A percentile compares a stretch with the other conserved stretches of the same genome.
These are phyloP conservation scores for Malus hybrid DNA, from an alignment of 331 rosid species.

Conservation along the genomic window DNA sequence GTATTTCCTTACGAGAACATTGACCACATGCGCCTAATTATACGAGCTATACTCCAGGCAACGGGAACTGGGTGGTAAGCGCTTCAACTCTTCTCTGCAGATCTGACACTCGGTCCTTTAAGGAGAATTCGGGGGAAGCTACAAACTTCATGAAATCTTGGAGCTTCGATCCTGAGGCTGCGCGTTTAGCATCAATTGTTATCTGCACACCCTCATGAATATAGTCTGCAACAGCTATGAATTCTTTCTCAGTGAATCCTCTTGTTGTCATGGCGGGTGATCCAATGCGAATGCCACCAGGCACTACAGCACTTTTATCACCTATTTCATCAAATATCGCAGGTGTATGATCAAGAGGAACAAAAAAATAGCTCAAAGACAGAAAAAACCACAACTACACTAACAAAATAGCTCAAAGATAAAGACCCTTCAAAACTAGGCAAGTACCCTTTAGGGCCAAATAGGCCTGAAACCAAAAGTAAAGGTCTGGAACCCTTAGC, in stretches of 20 bases:
- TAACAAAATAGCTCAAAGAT: neutral
- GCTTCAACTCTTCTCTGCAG: conserved; percentile 74
- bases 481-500: neutral
- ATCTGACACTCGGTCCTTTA: conserved; percentile 37
- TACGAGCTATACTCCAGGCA: conserved; percentile 67
- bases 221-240: conserved; percentile 55
- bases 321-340: conserved; percentile 32
- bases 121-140: conserved; percentile 57
- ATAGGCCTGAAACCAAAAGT: neutral
- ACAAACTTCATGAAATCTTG: conserved; percentile 73
- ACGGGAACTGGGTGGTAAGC: conserved; percentile 62
- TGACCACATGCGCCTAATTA: neutral
- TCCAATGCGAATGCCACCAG: conserved; percentile 95
- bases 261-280: conserved; percentile 98
- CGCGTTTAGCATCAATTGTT: conserved; percentile 53
- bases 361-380: neutral
- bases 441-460: neutral
- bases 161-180: conserved; percentile 65
- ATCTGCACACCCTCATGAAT: conserved; percentile 83
- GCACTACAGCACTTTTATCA: conserved; percentile 86
- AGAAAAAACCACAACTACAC: neutral
- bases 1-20: neutral
- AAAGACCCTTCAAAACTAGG: neutral
- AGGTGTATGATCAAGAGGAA: neutral
- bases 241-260: conserved; percentile 73